phyloP scores from a whole-genome alignment of 1,139 yeast genomes.

The Hansenula lynferdii region DNA sequence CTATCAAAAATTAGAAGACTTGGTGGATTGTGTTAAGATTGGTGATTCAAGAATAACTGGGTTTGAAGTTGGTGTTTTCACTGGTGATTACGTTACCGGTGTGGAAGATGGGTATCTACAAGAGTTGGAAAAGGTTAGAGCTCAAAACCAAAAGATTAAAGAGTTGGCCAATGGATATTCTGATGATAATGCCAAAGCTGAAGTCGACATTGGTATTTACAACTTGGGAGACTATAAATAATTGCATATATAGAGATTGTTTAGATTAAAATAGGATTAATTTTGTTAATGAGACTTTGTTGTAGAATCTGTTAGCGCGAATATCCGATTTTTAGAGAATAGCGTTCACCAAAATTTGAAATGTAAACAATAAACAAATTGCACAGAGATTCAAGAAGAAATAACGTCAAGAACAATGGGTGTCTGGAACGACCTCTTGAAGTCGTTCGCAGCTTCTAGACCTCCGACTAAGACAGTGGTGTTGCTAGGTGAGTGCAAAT shows the following conservation, averaged over 20 bases:
- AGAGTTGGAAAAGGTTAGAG: constrained; percentile 80
- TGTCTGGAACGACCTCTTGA: constrained; percentile 12
- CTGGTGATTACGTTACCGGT: constrained; percentile 91
- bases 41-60: constrained; percentile 39
- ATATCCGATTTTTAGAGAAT: too few relatives aligned
- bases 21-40: constrained; percentile 70
- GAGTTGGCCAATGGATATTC: constrained; percentile 39
- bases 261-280: too few relatives aligned
- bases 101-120: constrained; percentile 77
- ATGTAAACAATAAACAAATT: too few relatives aligned
- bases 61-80: constrained; percentile 97
- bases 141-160: constrained; percentile 66
- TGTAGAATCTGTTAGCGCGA: too few relatives aligned
- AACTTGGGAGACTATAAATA: constrained; percentile 72
- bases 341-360: too few relatives aligned
- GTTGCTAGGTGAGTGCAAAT: constrained; percentile 10
- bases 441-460: constrained; percentile 1
- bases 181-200: constrained; percentile 72
- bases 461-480: constrained; percentile 6
- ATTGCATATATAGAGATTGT: too few relatives aligned
- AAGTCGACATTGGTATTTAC: constrained; percentile 84
- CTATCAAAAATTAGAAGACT: constrained; percentile 80
- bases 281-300: too few relatives aligned
- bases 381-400: too few relatives aligned
- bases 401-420: too few relatives aligned